Evolutionary conservation across 129 eudicot species (phyloP), one percentile per base, ranked within the genome.

Genomic region (Flaveria linearis): DNA sequence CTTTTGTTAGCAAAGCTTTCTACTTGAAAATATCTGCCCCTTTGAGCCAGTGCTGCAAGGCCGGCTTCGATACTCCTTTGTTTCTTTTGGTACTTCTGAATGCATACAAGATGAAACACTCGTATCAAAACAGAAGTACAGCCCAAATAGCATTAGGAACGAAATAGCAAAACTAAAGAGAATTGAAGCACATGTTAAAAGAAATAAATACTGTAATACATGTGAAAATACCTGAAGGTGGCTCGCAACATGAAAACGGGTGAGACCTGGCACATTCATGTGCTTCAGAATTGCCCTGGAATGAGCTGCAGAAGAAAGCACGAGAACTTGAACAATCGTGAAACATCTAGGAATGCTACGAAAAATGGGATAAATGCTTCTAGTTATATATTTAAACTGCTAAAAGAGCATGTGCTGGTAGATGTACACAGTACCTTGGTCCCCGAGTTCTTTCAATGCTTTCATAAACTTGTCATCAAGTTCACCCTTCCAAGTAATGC

Each of bases 201-300:
- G 8, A 43, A 16, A 47, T 9, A 46, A 13, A 45, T 25, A 12
- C 0, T 25, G 22, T 26, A 70, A 50, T 9, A 50, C n/a, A 25
- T 25, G 33, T n/a, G 16, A 25, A 62, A 69, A 5, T 73, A 80
- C 83, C 83, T 73, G 83, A 1, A 66, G 74, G 74, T 80, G 79
- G 66, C 74, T 73, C 26, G 69, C 74, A 41, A 80, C 78, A 2
- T 80, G 83, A 65, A 1, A 23, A 53, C 74, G 52, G 8, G 83
- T 72, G 39, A 80, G 78, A 8, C 83, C 74, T 41, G 74, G 69
- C 9, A 73, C 52, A 5, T 65, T 65, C 74, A 64, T 80, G 18
- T 41, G 23, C 42, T 52, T n/a, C 47, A 66, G 50, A 51, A 73
- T 65, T 65, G 36, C 9, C 6, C 39, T 65, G 47, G 69, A 62